A percentile compares a stretch with the other conserved stretches of the same genome.
Conservation (phyloP, 176 grass and related monocot species). For the Leersia perrieri region DNA sequence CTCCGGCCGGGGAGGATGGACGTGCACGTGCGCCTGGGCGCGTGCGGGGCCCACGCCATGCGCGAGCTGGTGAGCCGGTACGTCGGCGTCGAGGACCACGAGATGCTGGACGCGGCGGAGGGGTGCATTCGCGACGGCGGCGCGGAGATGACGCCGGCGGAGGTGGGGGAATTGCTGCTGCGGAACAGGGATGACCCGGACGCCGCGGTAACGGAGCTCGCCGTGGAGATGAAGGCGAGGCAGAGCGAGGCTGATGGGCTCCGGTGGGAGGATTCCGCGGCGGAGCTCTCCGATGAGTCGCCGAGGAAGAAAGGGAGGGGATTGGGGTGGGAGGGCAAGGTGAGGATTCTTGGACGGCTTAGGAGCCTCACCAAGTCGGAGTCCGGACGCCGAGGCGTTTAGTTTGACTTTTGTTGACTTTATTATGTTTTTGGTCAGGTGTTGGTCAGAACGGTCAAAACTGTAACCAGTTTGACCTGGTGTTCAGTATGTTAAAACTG, state of each 20-base stretch:
- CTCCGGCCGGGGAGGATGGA: constrained; percentile 91
- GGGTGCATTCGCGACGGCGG: constrained; percentile 51
- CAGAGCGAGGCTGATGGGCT: constrained; percentile 24
- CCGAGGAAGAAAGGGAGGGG: constrained; percentile 68
- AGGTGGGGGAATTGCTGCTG: constrained; percentile 84
- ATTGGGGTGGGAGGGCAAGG: constrained; percentile 80
- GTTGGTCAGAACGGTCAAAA: too few species aligned
- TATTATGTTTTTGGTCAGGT: constrained; percentile 7
- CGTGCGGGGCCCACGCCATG: constrained; percentile 71
- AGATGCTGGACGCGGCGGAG: constrained; percentile 55
- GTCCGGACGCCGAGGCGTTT: constrained; percentile 71
- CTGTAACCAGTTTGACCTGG: not conserved
- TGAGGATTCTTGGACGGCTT: constrained; percentile 77
- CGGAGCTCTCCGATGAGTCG: constrained; percentile 73
- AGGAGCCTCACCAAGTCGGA: constrained; percentile 95
- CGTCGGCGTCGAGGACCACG: constrained; percentile 46
- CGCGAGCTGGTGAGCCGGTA: constrained; percentile 71
- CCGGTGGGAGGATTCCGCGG: constrained; percentile 55
- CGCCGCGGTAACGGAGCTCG: constrained; percentile 66
- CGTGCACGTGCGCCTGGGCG: constrained; percentile 78
- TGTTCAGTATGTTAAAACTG: too few species aligned
- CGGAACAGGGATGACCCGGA: constrained; percentile 79
- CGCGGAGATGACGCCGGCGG: constrained; percentile 91
- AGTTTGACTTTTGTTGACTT: constrained; percentile 22
- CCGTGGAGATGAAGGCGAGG: constrained; percentile 56